A percentile compares a stretch with the other conserved stretches of the same genome.
phyloP scores from a whole-genome alignment of 1,139 yeast species.

The Blastobotrys apis region DNA sequence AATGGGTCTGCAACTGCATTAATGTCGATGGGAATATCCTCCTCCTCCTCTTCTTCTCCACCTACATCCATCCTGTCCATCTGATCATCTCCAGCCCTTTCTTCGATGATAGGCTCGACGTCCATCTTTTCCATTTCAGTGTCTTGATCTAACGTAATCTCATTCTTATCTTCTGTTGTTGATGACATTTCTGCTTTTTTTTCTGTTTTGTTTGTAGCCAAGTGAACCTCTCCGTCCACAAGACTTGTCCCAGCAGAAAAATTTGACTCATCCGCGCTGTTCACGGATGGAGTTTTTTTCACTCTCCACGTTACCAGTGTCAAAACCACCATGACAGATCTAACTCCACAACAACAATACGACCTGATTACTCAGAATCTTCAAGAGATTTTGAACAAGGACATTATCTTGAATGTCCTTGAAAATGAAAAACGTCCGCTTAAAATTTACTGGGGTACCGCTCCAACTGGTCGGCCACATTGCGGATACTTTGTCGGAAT shows the following conservation, averaged over 20 bases:
- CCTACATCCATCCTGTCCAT: background rate
- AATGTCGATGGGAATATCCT: conserved; percentile 3
- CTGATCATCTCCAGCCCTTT: background rate
- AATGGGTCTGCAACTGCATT: conserved; percentile 28
- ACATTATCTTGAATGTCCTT: conserved; percentile 78
- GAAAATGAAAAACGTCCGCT: conserved; percentile 78
- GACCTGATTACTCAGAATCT: conserved; percentile 76
- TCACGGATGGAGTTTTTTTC: background rate
- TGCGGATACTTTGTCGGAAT: conserved; percentile 98
- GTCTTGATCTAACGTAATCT: background rate
- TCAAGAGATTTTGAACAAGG: conserved; percentile 87
- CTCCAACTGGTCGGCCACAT: conserved; percentile 96
- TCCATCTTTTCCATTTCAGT: no score
- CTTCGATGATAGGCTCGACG: no score
- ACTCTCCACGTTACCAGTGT: background rate
- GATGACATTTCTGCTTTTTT: background rate
- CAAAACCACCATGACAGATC: conserved; percentile 11
- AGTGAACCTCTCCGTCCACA: no score
- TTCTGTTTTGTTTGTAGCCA: background rate
- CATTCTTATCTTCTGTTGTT: background rate
- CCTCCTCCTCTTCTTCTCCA: conserved; percentile 3
- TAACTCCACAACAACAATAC: conserved; percentile 59
- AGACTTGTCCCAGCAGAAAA: no score
- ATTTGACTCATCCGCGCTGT: background rate
- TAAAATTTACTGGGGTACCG: conserved; percentile 93